Base-by-base conservation (phyloP, 495 filamentous ascomycete species). In the Penicillium turbatum region DNA sequence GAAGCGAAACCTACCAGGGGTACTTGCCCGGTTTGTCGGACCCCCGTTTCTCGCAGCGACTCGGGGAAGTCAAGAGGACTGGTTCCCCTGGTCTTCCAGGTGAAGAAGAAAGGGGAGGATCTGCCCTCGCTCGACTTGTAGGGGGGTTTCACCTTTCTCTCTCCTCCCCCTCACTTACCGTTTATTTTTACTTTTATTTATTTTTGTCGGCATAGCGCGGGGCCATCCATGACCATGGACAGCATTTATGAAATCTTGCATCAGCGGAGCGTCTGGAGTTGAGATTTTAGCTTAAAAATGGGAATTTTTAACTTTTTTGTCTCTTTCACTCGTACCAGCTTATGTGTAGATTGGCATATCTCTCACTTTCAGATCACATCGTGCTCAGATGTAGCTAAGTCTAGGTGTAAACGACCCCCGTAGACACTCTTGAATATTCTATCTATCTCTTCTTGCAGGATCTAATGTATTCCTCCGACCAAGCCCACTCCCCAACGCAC, bases 391-490 rank as follows among this genome's bases (percentile, higher is more conserved):
- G n/a, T 44, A 17, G n/a, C n/a, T n/a, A n/a, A n/a, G n/a, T n/a
- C n/a, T n/a, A n/a, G n/a, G n/a, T n/a, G n/a, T n/a, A n/a, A n/a
- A n/a, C n/a, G n/a, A n/a, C n/a, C n/a, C n/a, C n/a, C n/a, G n/a
- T n/a, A n/a, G n/a, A n/a, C n/a, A n/a, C n/a, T n/a, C n/a, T n/a
- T n/a, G n/a, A n/a, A n/a, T n/a, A 38, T 34, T 46, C 16, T 37
- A 37, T 41, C 38, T 30, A n/a, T 43, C 49, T 10, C 49, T 51
- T 24, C 49, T 35, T 12, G 57, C 64, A 3, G 66, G 69, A 40
- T 82, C 79, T 17, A 85, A 53, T 0, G 87, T 89, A 74, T 89
- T 92, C 65, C 88, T 77, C 63, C 89, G 74, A 52, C 79, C 83
- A 58, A 78, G 69, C 12, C 75, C 81, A 41, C 68, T 68, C 36